phyloP scores from a whole-genome alignment of 2,329 filamentous ascomycete genomes.

The Xylogone sp. region DNA sequence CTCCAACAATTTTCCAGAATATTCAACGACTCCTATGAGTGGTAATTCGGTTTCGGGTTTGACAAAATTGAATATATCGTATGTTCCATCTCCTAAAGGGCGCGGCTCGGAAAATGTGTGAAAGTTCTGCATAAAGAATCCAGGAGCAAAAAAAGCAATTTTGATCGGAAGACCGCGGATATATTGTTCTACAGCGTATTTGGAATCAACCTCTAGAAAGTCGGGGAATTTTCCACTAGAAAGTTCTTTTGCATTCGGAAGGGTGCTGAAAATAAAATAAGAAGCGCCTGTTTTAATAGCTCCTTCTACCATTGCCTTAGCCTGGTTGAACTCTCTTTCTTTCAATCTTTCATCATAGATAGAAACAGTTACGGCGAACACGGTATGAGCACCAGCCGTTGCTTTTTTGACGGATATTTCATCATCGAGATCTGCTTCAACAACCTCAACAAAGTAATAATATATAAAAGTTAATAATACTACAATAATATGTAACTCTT shows the following conservation, averaged over 20 bases:
- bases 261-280: conserved; percentile 40
- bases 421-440: conserved; percentile 36
- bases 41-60: conserved; percentile 22
- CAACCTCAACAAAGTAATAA: conserved; percentile 30
- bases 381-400: conserved; percentile 39
- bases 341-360: background rate
- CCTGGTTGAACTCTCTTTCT: conserved; percentile 16
- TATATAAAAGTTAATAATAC: too few relatives aligned
- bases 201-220: conserved; percentile 30
- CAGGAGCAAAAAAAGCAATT: conserved; percentile 41
- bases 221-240: conserved; percentile 32
- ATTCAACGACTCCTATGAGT: conserved; percentile 21
- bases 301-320: conserved; percentile 40
- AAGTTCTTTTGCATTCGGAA: conserved; percentile 32
- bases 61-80: conserved; percentile 8
- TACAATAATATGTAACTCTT: too few relatives aligned
- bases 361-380: conserved; percentile 42
- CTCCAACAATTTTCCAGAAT: conserved; percentile 28
- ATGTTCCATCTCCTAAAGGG: conserved; percentile 15
- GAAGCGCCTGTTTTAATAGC: conserved; percentile 34
- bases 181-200: conserved; percentile 29
- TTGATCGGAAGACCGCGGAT: conserved; percentile 35
- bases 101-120: conserved; percentile 15
- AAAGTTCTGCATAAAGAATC: conserved; percentile 46
- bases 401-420: conserved; percentile 34